Evolutionary conservation across 306 rosid genomes (phyloP), one percentile per base, ranked within the genome.

Genomic region (Cucumis hystrix): DNA sequence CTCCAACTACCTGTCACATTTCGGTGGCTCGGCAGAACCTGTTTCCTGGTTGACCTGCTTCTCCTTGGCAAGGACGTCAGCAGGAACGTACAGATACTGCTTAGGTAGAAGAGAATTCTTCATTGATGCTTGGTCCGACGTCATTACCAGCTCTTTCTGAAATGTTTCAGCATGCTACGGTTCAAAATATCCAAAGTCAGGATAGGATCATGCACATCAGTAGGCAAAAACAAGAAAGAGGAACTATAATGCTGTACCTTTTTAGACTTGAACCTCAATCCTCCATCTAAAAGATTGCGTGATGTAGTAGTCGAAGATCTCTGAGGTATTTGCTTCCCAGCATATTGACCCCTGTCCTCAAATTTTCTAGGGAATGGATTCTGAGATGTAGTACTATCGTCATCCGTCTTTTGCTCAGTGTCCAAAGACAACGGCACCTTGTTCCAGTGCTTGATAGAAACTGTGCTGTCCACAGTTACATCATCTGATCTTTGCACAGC

Each of bases 61-160:
- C 76, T 88, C 96, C 80, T 83, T 88, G 66, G 96, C 85, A 82
- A 96, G 84, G 82, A 91, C 82, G 84, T 92, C 97, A 20, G 99
- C 99, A 71, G 98, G 99, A 84, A 92, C 99, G 81, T 96, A 96
- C 37, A 91, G 92, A 85, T 96, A 96, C 74, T 96, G 97, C 81
- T 96, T 96, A 37, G 99, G 99, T 77, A 96, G 82, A 82, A 18
- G 87, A 82, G 88, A 88, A 80, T 96, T 96, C 87, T 89, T 96
- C 92, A 96, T 84, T 11, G 96, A 88, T 28, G 99, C 99, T 86
- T 96, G 97, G 79, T 96, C 99, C 17, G 98, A 96, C 8, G 99
- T 96, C 99, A 96, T 96, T 59, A 92, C 90, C 75, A 96, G 84
- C 85, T 96, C 99, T 80, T 91, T 96, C 67, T 88, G 97, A 82